Evolutionary conservation across 2,329 filamentous ascomycete genomes (phyloP), one percentile per base, ranked within the genome.

Genomic region (Diaporthe eres): DNA sequence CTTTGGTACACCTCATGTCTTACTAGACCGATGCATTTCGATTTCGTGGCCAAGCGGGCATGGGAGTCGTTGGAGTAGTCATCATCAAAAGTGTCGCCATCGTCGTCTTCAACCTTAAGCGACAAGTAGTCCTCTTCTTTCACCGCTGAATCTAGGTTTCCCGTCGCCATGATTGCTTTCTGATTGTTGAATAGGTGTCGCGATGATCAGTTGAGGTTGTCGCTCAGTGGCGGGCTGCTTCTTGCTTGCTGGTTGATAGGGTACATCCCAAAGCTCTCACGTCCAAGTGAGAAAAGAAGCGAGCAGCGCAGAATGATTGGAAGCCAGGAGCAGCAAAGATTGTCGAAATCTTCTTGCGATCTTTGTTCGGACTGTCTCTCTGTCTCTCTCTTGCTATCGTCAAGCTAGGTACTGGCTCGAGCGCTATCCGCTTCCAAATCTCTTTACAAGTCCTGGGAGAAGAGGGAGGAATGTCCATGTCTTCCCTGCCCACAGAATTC

Each of bases 351-450:
- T 77, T 80, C 78, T 81, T 81, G 79, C 60, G 71, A 74, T 77
- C 75, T 82, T 80, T 79, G 77, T 82, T 76, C 74, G 78, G 73
- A 77, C 76, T 77, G 67, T 77, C 44, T 76, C 63, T 78, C 79
- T 82, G 79, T 82, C 80, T 82, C 79, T 80, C 78, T 87, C 91
- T 91, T 92, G 91, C 92, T 93, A 94, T 90, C 91, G 89, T 91
- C 88, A 90, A 91, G 90, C 91, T 93, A 93, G 89, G 89, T 90
- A 89, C 88, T 90, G 86, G 84, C 85, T 86, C 83, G 85, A 86
- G 87, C 86, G 86, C 87, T 88, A 88, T 85, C 86, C 86, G 87
- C 87, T 86, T 84, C 86, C 83, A 84, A 82, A 83, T 82, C 79
- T 81, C 86, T 85, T 84, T 86, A 87, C 86, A 85, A 85, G 86